Evolutionary conservation across 495 filamentous ascomycete genomes (phyloP).

Genomic region (Cairneyella variabilis): DNA sequence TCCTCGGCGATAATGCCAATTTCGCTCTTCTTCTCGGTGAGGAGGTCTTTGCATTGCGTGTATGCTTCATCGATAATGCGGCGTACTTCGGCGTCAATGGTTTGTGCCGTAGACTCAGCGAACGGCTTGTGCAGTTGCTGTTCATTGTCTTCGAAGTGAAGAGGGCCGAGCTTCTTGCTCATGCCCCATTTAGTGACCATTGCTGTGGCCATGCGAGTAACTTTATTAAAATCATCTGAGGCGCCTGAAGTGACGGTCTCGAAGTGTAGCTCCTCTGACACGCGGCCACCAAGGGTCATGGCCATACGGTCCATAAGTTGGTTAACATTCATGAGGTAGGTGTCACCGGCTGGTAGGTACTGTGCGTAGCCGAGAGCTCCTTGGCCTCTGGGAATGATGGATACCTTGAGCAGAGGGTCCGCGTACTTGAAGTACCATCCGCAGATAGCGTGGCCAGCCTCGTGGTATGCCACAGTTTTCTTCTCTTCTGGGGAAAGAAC

Average conservation of each 20-base stretch:
- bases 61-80: slow-evolving; percentile 89
- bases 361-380: slow-evolving; percentile 94
- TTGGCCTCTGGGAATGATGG: slow-evolving; percentile 93
- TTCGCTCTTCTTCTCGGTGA: slow-evolving; percentile 82
- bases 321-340: slow-evolving; percentile 89
- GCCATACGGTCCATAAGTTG: slow-evolving; percentile 99
- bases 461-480: slow-evolving; percentile 92
- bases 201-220: slow-evolving; percentile 86
- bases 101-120: slow-evolving; percentile 86
- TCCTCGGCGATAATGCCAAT: slow-evolving; percentile 91
- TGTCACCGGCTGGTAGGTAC: slow-evolving; percentile 85
- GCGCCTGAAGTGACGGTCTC: slow-evolving; percentile 92
- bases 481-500: slow-evolving; percentile 92
- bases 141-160: slow-evolving; percentile 80
- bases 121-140: slow-evolving; percentile 90
- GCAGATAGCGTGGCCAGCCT: slow-evolving; percentile 97
- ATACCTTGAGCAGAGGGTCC: slow-evolving; percentile 95
- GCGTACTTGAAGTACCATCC: slow-evolving; percentile 97
- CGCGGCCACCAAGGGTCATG: slow-evolving; percentile 93
- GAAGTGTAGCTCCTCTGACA: slow-evolving; percentile 94
- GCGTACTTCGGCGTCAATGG: slow-evolving; percentile 86
- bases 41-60: slow-evolving; percentile 77
- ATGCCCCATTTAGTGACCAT: slow-evolving; percentile 99
- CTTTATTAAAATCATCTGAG: slow-evolving; percentile 97
- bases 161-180: slow-evolving; percentile 85